Base-by-base conservation (phyloP, 2,329 filamentous ascomycete species). In the Fulvia fulva region DNA sequence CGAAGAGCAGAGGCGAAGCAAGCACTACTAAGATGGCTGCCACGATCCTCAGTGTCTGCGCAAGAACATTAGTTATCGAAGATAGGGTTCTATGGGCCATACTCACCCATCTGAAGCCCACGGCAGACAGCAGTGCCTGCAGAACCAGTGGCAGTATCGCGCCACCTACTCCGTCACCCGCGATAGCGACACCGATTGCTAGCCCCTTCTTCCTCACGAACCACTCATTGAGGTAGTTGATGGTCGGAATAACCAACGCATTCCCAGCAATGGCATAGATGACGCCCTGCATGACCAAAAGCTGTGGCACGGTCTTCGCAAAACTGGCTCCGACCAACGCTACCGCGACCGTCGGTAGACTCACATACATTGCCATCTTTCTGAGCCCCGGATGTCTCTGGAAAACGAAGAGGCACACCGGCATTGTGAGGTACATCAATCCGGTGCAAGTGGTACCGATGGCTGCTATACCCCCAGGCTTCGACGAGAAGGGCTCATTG, bases 131-230 rank as follows among this genome's bases (percentile, higher is more conserved):
- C 3, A 80, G 65, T 61, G 73, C 75, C 62, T 79, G 72, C 8
- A 81, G 65, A 8, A 76, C 65, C 4, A 81, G 56, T 0, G 79
- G 80, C 46, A 81, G 71, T 9, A 78, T 70, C 3, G 76, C 74
- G 3, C 80, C 79, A 1, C 76, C 76, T 3, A 77, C 63, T 1
- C 79, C 80, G 12, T 77, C 74, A 0, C 76, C 65, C 70, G 73
- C 66, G 56, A 62, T 63, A 60, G 81, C 78, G 8, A 77, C 75
- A 3, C 81, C 81, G 64, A 78, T 80, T 0, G 81, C 81, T 26
- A 83, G 73, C 0, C 80, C 79, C 63, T 79, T 78, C 41, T 53
- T 60, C 47, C 62, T 56, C 6, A 59, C 47, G n/a, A 58, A 65
- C 63, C 61, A 65, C 43, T 63, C 61, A 46, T 63, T 62, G 49